Conservation (phyloP, 306 rosid species). For the Pyrus bretschneideri region DNA sequence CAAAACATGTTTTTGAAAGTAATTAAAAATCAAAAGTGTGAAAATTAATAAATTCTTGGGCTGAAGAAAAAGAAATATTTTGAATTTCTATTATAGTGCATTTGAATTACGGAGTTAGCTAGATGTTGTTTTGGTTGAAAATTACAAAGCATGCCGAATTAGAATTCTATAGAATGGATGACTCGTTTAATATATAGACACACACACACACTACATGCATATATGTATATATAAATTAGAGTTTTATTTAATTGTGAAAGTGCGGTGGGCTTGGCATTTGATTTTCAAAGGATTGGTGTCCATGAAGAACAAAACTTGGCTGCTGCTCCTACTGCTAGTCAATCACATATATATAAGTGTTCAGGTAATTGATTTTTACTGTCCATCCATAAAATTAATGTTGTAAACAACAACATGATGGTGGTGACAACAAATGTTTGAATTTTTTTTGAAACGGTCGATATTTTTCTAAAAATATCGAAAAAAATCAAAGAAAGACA, state of each 20-base stretch:
- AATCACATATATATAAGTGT: fast-evolving
- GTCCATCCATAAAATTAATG: neutral
- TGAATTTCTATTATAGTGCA: neutral
- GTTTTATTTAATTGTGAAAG: constrained; percentile 7
- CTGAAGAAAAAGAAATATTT: neutral
- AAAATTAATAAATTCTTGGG: neutral
- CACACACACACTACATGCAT: too few relatives aligned
- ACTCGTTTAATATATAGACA: neutral
- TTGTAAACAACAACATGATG: neutral
- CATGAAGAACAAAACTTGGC: neutral
- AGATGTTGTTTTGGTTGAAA: neutral
- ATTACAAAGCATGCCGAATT: neutral
- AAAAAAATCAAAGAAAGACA: too few relatives aligned
- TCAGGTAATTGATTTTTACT: too few relatives aligned
- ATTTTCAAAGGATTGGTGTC: neutral
- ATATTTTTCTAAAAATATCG: too few relatives aligned
- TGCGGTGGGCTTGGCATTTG: neutral
- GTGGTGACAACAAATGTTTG: neutral
- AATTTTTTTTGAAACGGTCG: too few relatives aligned
- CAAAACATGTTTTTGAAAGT: neutral
- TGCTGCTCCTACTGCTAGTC: too few relatives aligned
- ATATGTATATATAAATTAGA: neutral
- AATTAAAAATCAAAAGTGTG: neutral
- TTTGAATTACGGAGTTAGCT: neutral
- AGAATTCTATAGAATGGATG: neutral